Base-by-base conservation (phyloP, 805 yeast species). In the Candida xyloterini region DNA sequence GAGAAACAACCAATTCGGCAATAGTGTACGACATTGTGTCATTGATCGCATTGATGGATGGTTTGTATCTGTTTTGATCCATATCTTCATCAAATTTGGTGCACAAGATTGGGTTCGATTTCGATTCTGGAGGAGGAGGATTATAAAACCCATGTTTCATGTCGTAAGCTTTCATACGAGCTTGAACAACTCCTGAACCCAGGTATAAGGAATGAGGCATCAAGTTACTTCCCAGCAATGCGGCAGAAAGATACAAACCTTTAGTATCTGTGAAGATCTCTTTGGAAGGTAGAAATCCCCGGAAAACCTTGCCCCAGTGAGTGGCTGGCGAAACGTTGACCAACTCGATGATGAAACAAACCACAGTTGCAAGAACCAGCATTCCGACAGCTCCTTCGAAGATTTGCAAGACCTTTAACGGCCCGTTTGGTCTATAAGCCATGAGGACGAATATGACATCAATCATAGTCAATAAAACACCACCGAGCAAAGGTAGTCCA, bases 141-240 rank as follows among this genome's bases (percentile, higher is more conserved):
- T 43, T 57, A 53, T 74, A 81, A 58, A 71, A 66, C 1, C 95
- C 95, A 42, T 77, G 60, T 40, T 73, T 76, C 13, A 78, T 67
- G 59, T 89, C 97, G 55, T 67, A 87, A 32, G 86, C 95, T 51
- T 84, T 76, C 38, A 89, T 66, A 46, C 96, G 72, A 5, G 95
- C 82, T 57, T 88, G 95, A 5, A 86, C 96, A 40, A 90, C 76
- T 10, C 95, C 95, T 1, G 91, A 81, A 1, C 97, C 97, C 32
- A 89, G 70, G 56, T 84, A 89, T 35, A 89, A 67, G 2, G 93
- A 83, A 57, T 90, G 97, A 7, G 96, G 96, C 97, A 89, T 89
- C 18, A 90, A 91, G 2, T 96, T 89, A 16, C 96, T 95, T 22
- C 97, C 97, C 43, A 90, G 66, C 40, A 90, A 82, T 15, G 96